Percentiles rank a stretch among this genome's conserved stretches.
Evolutionary conservation across 192 early-diverging fungal genomes (phyloP).

Genomic region (Dispira parvispora): DNA sequence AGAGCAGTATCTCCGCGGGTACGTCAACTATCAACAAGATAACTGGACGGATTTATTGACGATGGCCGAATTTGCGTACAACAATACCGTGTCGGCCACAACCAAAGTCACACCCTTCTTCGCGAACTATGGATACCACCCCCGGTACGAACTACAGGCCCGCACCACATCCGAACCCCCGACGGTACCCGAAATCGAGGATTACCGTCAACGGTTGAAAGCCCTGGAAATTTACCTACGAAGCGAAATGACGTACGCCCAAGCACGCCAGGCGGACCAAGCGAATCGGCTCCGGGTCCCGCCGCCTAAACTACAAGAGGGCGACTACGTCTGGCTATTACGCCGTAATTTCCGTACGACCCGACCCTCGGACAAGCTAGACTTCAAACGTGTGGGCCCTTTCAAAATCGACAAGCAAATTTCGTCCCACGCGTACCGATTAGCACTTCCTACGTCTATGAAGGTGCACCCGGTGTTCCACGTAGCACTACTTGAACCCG

Average conservation of each 20-base stretch:
- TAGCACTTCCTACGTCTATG: constrained; percentile 16
- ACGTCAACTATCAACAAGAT: constrained; percentile 17
- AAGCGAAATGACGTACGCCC: background rate
- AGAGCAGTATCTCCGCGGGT: constrained; percentile 9
- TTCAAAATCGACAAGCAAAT: constrained; percentile 13
- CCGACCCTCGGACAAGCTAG: constrained; percentile 8
- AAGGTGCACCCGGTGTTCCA: no score
- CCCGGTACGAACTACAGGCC: background rate
- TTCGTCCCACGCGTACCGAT: background rate
- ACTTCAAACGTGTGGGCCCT: constrained; percentile 14
- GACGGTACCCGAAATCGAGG: background rate
- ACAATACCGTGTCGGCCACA: no score
- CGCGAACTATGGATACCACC: background rate
- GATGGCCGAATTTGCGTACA: no score
- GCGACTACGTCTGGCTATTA: constrained; percentile 15
- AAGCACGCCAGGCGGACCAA: no score
- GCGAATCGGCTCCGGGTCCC: background rate
- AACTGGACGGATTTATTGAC: constrained; percentile 18
- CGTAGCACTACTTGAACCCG: no score
- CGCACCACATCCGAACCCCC: background rate
- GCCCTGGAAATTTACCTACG: background rate
- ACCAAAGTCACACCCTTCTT: constrained; percentile 17
- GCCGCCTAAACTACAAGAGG: background rate
- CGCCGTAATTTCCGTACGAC: constrained; percentile 10
- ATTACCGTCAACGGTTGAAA: background rate